Evolutionary conservation across 805 yeast genomes (phyloP), one percentile per base, ranked within the genome.

Genomic region (Tetrapisispora nanseiensis): DNA sequence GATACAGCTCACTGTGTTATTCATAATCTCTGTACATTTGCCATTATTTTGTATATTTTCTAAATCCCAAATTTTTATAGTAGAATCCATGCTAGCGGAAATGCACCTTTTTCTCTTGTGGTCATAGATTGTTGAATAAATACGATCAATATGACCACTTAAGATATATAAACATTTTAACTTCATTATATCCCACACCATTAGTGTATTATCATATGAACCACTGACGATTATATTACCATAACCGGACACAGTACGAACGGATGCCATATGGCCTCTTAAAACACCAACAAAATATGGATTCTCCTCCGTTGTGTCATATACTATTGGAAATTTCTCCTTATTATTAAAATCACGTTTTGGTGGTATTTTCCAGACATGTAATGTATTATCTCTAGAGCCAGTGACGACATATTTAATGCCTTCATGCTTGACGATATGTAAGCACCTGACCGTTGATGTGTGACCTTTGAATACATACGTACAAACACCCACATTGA

Each of bases 381-480:
- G 83, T 46, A 90, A 62, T 8, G 85, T 79, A 49, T 80, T 76
- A 59, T 90, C 97, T 59, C 97, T 75, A 16, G 55, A 51, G 6
- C 95, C 96, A 0, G 95, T 86, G 3, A 89, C 76, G 40, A 92
- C 75, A 31, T 83, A 70, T 16, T 94, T 95, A 26, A 62, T 66
- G 39, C 77, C 76, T 45, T 78, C 76, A 30, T 72, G 71, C 19
- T 86, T 86, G 22, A 80, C 74, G 37, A 89, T 82, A 49, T 89
- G 95, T 49, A 90, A 69, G 58, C 97, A 90, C 57, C 97, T 72
- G 19, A 89, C 95, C 0, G 97, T 89, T 0, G 96, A 86, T 0
- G 89, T 80, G 56, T 89, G 97, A 0, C 97, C 97, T 43, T 80
- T 71, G 59, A 92, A 86, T 2, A 92, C 76, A 62, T 90, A 96